A percentile compares a stretch with the other conserved stretches of the same genome.
These are phyloP conservation scores for Stagonosporopsis rhizophila DNA, from an alignment of 2,329 filamentous ascomycete species.

Conservation along the genomic window DNA sequence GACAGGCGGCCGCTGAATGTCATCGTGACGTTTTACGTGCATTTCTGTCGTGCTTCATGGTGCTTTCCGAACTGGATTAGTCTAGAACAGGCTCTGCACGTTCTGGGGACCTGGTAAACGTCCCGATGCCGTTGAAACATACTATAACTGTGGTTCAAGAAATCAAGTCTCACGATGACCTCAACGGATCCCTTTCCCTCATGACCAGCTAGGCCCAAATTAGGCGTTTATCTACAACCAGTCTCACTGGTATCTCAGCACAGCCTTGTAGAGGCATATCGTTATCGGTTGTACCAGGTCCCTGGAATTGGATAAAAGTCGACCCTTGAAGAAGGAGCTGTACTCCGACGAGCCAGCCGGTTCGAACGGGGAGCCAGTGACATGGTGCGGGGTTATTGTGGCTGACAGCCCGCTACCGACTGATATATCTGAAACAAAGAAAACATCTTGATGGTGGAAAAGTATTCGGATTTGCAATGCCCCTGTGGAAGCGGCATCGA, in stretches of 20 bases:
- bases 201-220: neutral
- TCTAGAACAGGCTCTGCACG: neutral
- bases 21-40: neutral
- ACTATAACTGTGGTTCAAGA: conserved; percentile 25
- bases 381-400: conserved; percentile 7
- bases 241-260: neutral
- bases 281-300: neutral
- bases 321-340: neutral
- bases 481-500: conserved; percentile 31
- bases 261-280: neutral
- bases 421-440: conserved; percentile 16
- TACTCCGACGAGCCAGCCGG: neutral
- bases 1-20: neutral
- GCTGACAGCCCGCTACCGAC: neutral
- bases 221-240: neutral
- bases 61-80: conserved; percentile 12
- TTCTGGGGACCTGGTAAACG: conserved; percentile 12
- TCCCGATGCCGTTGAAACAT: conserved; percentile 32
- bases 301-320: neutral
- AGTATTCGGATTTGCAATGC: conserved; percentile 30
- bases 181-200: conserved; percentile 2
- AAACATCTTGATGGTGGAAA: conserved; percentile 18
- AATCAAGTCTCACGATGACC: conserved; percentile 17
- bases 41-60: neutral
- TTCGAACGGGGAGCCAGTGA: neutral